Conservation (phyloP, 2,329 filamentous ascomycete species). For the Neoascochyta sp. region DNA sequence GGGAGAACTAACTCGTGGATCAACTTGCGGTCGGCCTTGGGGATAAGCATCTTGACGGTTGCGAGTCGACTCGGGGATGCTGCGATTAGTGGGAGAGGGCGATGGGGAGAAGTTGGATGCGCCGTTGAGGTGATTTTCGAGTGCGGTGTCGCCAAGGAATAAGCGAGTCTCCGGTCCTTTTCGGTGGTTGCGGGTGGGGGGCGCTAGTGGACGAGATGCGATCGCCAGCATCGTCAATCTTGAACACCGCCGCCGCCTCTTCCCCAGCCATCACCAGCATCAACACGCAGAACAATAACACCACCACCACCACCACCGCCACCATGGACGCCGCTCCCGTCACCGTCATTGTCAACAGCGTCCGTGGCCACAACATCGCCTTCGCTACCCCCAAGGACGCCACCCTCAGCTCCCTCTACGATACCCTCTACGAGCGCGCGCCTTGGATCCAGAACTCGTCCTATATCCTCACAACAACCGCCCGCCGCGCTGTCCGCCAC, state of each 20-base stretch:
- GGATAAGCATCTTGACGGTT: constrained; percentile 73
- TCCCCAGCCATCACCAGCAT: constrained; percentile 1
- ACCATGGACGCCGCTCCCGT: constrained; percentile 28
- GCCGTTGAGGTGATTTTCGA: constrained; percentile 18
- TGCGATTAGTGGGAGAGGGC: constrained; percentile 12
- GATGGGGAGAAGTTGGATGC: constrained; percentile 6
- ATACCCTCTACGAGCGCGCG: constrained; percentile 54
- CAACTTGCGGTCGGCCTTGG: constrained; percentile 99
- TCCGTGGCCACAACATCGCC: constrained; percentile 77
- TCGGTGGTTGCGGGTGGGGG: no score
- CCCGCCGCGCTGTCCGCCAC: constrained; percentile 64
- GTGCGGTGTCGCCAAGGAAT: constrained; percentile 11
- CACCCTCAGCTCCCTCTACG: constrained; percentile 71
- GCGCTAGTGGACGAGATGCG: no score
- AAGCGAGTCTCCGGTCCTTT: no score
- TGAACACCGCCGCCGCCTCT: no score
- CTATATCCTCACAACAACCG: constrained; percentile 77
- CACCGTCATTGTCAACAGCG: constrained; percentile 73
- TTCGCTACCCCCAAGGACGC: constrained; percentile 67
- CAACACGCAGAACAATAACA: not conserved
- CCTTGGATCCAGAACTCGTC: constrained; percentile 54
- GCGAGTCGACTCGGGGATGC: constrained; percentile 24
- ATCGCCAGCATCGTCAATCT: constrained; percentile 6
- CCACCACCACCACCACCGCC: not conserved
- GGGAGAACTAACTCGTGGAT: constrained; percentile 94